phyloP scores from a whole-genome alignment of 1,284 basidiomycete species.

The Sanghuangporus baumii region DNA sequence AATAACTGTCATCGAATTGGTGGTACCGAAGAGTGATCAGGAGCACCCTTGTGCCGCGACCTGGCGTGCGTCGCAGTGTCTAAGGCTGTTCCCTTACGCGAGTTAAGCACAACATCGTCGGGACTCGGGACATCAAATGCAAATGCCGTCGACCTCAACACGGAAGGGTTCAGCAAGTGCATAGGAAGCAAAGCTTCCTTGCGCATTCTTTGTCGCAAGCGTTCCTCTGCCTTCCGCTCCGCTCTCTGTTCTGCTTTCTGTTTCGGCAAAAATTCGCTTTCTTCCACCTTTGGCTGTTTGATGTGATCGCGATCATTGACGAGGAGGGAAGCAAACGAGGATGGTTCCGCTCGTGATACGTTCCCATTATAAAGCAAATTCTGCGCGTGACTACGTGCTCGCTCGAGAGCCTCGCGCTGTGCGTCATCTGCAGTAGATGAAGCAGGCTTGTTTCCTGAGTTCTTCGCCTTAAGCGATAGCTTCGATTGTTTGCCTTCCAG shows the following conservation, averaged over 20 bases:
- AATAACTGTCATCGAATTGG: constrained; percentile 25
- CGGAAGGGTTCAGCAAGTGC: constrained; percentile 15
- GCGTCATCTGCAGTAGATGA: constrained; percentile 35
- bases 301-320: constrained; percentile 42
- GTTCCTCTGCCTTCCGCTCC: constrained; percentile 19
- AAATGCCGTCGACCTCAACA: constrained; percentile 35
- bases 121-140: constrained; percentile 82
- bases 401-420: constrained; percentile 22
- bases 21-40: neutral
- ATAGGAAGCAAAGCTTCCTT: constrained; percentile 16
- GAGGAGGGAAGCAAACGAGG: constrained; percentile 69
- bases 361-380: constrained; percentile 22
- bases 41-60: constrained; percentile 15
- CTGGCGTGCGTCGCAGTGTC: constrained; percentile 30
- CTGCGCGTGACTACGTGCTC: neutral
- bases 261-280: neutral
- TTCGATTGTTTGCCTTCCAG: constrained; percentile 48
- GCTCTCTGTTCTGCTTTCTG: constrained; percentile 21
- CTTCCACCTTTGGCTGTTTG: constrained; percentile 30
- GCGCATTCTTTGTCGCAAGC: constrained; percentile 16
- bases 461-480: constrained; percentile 62
- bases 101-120: constrained; percentile 77
- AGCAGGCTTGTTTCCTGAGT: constrained; percentile 29
- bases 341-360: constrained; percentile 62
- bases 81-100: constrained; percentile 69